A percentile compares a stretch with the other conserved stretches of the same genome.
These are phyloP conservation scores for Colletotrichum trifolii DNA, from an alignment of 2,329 filamentous ascomycete species.

Conservation along the genomic window DNA sequence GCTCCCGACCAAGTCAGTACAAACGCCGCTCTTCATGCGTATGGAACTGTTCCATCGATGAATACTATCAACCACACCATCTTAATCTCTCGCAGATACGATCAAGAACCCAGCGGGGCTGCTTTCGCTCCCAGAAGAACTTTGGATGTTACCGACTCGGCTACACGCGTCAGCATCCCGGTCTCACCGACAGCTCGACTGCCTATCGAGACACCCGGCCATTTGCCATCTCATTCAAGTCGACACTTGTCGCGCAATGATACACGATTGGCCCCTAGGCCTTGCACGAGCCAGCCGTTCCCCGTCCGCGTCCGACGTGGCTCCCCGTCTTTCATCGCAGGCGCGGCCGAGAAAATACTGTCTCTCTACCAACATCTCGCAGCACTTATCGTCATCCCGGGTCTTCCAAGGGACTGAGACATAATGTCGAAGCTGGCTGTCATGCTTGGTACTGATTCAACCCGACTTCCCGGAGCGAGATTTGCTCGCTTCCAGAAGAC, in stretches of 20 bases:
- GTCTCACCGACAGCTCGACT: conserved; percentile 7
- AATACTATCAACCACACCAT: too few species aligned
- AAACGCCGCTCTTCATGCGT: too few species aligned
- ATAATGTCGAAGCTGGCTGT: neutral
- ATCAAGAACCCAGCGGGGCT: too few species aligned
- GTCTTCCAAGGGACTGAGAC: conserved; percentile 1
- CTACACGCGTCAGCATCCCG: conserved; percentile 8
- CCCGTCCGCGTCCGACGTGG: conserved; percentile 13
- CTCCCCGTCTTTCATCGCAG: neutral
- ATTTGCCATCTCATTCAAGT: neutral
- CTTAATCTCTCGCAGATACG: too few species aligned
- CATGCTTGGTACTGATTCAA: neutral
- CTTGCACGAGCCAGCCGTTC: conserved; percentile 24
- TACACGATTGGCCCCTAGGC: conserved; percentile 9
- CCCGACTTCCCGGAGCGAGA: neutral
- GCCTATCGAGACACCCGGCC: conserved; percentile 1
- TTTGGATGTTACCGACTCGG: conserved; percentile 10
- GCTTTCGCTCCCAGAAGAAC: neutral
- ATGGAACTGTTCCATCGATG: too few species aligned
- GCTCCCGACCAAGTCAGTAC: too few species aligned
- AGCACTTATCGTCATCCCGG: neutral
- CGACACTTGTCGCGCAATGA: conserved; percentile 23
- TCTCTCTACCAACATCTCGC: neutral
- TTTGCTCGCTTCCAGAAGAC: conserved; percentile 13
- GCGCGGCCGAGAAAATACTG: neutral